Conservation (phyloP, 2,329 filamentous ascomycete species). For the Fusarium succisae region DNA sequence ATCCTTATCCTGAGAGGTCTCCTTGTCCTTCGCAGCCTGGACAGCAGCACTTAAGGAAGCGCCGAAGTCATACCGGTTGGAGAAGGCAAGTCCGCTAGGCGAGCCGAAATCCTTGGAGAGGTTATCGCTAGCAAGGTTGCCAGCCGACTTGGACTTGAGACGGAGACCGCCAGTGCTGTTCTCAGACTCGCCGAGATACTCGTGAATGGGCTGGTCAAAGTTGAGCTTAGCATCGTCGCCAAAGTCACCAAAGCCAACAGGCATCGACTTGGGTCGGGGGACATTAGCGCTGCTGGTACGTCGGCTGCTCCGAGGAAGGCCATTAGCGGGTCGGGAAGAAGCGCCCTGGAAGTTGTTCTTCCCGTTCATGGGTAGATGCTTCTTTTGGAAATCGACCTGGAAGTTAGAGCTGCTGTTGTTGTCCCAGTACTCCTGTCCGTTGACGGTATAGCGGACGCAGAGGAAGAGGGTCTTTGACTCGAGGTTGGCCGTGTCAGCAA, state of each 20-base stretch:
- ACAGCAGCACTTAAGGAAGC: conserved; percentile 89
- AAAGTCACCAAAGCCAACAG: conserved; percentile 76
- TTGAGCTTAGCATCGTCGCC: conserved; percentile 66
- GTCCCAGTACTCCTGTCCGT: conserved; percentile 91
- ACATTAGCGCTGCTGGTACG: conserved; percentile 52
- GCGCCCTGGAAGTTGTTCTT: conserved; percentile 64
- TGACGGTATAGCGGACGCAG: conserved; percentile 87
- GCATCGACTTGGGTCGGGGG: conserved; percentile 64
- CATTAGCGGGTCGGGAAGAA: conserved; percentile 59
- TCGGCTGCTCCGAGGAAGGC: conserved; percentile 75
- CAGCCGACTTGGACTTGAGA: conserved; percentile 74
- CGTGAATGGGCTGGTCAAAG: conserved; percentile 68
- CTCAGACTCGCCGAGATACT: conserved; percentile 71
- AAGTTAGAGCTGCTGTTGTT: conserved; percentile 91
- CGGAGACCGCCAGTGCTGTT: conserved; percentile 66
- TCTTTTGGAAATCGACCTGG: conserved; percentile 92
- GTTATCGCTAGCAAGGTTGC: conserved; percentile 71
- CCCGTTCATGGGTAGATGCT: conserved; percentile 69
- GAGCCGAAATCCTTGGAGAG: conserved; percentile 61
- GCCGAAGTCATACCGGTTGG: conserved; percentile 94
- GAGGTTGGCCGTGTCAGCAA: conserved; percentile 89
- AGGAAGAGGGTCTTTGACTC: conserved; percentile 93
- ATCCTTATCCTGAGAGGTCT: conserved; percentile 66
- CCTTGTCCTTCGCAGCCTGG: conserved; percentile 75
- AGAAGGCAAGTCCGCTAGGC: conserved; percentile 78